Percentiles rank a stretch among this genome's conserved stretches.
These are phyloP conservation scores for Cordyceps fumosorosea DNA, from an alignment of 2,329 filamentous ascomycete species.

Conservation along the genomic window DNA sequence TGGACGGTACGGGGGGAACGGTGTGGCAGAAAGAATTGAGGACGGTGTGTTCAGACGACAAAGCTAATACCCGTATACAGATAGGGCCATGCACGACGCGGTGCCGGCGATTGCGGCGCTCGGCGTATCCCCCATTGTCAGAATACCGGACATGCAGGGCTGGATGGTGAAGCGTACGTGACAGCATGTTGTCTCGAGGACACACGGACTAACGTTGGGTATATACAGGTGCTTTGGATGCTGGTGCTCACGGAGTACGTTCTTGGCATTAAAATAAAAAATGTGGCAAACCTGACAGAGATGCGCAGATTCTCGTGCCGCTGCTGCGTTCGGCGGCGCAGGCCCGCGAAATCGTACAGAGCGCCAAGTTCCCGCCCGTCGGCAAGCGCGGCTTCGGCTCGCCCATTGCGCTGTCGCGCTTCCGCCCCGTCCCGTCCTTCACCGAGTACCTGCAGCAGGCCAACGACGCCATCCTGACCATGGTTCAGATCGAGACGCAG, in stretches of 20 bases:
- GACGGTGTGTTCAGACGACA: background rate
- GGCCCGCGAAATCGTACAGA: constrained; percentile 37
- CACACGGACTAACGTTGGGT: background rate
- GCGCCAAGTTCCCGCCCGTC: constrained; percentile 44
- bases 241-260: constrained; percentile 47
- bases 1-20: constrained; percentile 31
- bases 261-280: background rate
- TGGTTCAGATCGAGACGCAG: constrained; percentile 62
- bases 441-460: constrained; percentile 44
- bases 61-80: constrained; percentile 19
- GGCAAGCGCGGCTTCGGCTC: constrained; percentile 45
- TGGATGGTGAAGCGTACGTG: constrained; percentile 49
- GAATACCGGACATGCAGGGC: constrained; percentile 46
- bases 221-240: constrained; percentile 19
- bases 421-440: constrained; percentile 36
- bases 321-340: constrained; percentile 37
- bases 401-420: constrained; percentile 37
- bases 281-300: background rate
- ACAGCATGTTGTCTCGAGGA: background rate
- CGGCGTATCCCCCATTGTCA: constrained; percentile 48
- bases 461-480: constrained; percentile 49
- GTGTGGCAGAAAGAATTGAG: background rate
- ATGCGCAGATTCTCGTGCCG: constrained; percentile 39
- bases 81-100: constrained; percentile 46
- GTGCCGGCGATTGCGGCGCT: constrained; percentile 47